Evolutionary conservation across 2,329 filamentous ascomycete species (phyloP).

Genomic region (Geosmithia putterillii): DNA sequence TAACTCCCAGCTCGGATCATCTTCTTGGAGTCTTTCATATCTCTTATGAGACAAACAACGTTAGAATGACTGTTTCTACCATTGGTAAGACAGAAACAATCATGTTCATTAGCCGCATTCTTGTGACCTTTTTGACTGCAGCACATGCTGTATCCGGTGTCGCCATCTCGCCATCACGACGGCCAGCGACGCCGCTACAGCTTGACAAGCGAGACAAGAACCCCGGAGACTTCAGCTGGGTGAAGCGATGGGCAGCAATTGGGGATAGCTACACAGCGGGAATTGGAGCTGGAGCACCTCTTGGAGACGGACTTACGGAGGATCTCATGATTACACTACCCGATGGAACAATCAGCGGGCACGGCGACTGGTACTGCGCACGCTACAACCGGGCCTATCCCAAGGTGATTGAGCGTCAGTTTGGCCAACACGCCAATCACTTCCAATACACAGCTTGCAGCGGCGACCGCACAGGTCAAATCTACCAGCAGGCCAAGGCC

Average conservation of each 20-base stretch:
- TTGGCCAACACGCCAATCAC: conserved; percentile 10
- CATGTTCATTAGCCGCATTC: too few species aligned
- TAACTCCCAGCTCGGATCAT: too few species aligned
- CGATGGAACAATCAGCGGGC: background rate
- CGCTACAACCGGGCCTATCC: conserved; percentile 16
- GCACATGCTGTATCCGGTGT: background rate
- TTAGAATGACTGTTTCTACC: too few species aligned
- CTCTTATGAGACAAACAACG: too few species aligned
- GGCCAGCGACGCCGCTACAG: background rate
- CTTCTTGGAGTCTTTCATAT: too few species aligned
- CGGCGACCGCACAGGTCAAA: conserved; percentile 12
- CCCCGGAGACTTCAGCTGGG: conserved; percentile 10
- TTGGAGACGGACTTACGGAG: conserved; percentile 6
- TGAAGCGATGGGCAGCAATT: conserved; percentile 18
- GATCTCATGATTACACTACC: background rate
- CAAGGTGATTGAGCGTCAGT: conserved; percentile 10
- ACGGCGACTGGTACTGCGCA: conserved; percentile 11
- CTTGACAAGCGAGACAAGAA: background rate
- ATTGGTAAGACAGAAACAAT: too few species aligned
- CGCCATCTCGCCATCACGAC: background rate
- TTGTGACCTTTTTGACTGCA: too few species aligned
- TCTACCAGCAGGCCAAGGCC: conserved; percentile 13
- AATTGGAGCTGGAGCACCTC: conserved; percentile 13
- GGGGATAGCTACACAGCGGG: conserved; percentile 24
- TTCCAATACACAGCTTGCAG: conserved; percentile 16